Evolutionary conservation across 805 yeast genomes (phyloP).

Genomic region (Kluyveromyces siamensis): DNA sequence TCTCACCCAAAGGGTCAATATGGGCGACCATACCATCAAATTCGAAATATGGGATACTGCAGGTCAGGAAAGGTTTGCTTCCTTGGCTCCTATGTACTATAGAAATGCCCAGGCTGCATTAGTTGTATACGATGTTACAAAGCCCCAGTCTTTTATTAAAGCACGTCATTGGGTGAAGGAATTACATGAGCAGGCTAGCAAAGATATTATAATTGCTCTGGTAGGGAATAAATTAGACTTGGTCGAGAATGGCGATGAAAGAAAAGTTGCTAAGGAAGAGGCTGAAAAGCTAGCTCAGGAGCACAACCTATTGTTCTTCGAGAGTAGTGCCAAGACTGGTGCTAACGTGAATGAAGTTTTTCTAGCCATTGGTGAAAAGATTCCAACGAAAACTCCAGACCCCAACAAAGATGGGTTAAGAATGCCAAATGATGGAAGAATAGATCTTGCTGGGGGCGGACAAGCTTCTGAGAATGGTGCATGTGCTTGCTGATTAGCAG

Average conservation of each 20-base stretch:
- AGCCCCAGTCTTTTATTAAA: conserved; percentile 88
- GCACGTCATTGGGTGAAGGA: conserved; percentile 99
- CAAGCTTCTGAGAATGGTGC: conserved; percentile 24
- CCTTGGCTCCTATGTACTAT: conserved; percentile 94
- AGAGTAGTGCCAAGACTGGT: conserved; percentile 89
- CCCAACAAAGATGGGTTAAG: conserved; percentile 10
- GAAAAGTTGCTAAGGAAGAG: conserved; percentile 74
- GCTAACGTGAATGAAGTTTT: conserved; percentile 86
- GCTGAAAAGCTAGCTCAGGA: conserved; percentile 85
- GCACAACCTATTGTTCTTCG: conserved; percentile 83
- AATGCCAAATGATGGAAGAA: conserved; percentile 23
- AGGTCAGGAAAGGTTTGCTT: conserved; percentile 95
- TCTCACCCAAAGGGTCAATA: conserved; percentile 83
- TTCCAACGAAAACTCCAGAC: conserved; percentile 41
- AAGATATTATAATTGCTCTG: conserved; percentile 82
- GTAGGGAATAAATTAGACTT: conserved; percentile 91
- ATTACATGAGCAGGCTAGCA: conserved; percentile 89
- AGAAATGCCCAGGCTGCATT: conserved; percentile 96
- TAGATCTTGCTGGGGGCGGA: conserved; percentile 26
- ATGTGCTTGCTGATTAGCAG: conserved; percentile 25
- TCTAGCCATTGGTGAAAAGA: conserved; percentile 78
- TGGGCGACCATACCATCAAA: conserved; percentile 79
- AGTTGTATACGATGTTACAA: conserved; percentile 91
- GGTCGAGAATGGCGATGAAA: conserved; percentile 43
- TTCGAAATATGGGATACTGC: conserved; percentile 97